Evolutionary conservation across 257 asterid species (phyloP).

Genomic region (Plantago major): DNA sequence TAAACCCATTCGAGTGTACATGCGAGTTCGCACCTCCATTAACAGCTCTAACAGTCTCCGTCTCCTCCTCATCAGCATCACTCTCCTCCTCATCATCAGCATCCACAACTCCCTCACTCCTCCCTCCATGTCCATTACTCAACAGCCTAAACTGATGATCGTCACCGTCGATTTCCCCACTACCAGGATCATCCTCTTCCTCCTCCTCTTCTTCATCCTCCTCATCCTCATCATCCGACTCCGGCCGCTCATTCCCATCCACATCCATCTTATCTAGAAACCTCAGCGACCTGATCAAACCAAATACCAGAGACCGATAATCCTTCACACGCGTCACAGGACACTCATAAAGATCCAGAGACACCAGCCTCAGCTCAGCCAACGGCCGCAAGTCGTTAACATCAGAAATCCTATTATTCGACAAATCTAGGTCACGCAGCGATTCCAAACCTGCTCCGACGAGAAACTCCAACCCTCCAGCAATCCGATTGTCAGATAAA

Average conservation of each 20-base stretch:
- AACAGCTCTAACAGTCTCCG: constrained; percentile 52
- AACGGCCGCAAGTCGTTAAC: constrained; percentile 73
- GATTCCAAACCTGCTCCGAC: constrained; percentile 72
- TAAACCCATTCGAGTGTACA: constrained; percentile 54
- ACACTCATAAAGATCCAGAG: constrained; percentile 93
- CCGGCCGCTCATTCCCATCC: constrained; percentile 91
- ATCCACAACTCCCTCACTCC: constrained; percentile 72
- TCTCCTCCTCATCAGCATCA: constrained; percentile 85
- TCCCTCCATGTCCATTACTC: constrained; percentile 50
- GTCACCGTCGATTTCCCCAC: constrained; percentile 89
- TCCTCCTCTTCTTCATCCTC: constrained; percentile 65
- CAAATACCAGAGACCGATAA: constrained; percentile 80
- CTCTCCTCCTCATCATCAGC: constrained; percentile 84
- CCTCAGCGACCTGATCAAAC: constrained; percentile 73
- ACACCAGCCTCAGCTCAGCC: constrained; percentile 74
- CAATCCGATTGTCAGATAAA: constrained; percentile 81
- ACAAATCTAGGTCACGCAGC: constrained; percentile 84
- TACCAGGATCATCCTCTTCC: constrained; percentile 83
- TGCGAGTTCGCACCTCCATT: constrained; percentile 37
- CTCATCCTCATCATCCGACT: constrained; percentile 82
- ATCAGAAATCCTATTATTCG: constrained; percentile 82
- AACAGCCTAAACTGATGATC: constrained; percentile 33
- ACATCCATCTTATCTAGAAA: constrained; percentile 94
- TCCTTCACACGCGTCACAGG: constrained; percentile 86
- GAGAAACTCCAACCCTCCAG: constrained; percentile 78